Evolutionary conservation across 2,329 filamentous ascomycete genomes (phyloP).

Genomic region (Aspergillus latus): DNA sequence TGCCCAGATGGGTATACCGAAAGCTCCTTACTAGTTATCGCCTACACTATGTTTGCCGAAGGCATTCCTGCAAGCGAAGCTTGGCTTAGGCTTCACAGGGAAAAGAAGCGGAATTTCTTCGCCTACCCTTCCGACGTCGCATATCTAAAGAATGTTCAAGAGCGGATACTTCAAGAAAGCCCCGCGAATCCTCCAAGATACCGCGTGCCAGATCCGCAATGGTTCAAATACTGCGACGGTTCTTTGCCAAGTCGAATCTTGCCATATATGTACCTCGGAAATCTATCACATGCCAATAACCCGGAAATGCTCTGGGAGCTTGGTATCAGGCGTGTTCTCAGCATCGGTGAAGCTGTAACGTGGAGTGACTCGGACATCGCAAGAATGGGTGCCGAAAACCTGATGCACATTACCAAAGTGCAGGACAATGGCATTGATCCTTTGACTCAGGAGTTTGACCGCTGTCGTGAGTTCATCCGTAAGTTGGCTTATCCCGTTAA

Average conservation of each 20-base stretch:
- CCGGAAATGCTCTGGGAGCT: conserved; percentile 75
- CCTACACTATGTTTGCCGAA: conserved; percentile 91
- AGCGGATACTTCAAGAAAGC: conserved; percentile 64
- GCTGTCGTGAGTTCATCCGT: conserved; percentile 92
- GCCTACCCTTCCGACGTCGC: conserved; percentile 89
- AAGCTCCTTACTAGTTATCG: conserved; percentile 80
- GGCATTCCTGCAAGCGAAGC: conserved; percentile 77
- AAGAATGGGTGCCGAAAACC: conserved; percentile 73
- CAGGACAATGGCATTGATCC: conserved; percentile 98
- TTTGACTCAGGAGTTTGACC: conserved; percentile 77
- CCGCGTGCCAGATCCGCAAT: conserved; percentile 60
- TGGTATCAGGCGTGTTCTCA: conserved; percentile 84
- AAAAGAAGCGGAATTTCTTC: conserved; percentile 88
- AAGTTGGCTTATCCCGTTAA: conserved; percentile 39
- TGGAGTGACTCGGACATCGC: conserved; percentile 73
- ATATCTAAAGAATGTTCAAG: conserved; percentile 73
- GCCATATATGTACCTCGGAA: conserved; percentile 95
- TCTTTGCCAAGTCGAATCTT: conserved; percentile 86
- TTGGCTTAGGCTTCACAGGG: conserved; percentile 80
- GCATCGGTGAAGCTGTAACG: conserved; percentile 82
- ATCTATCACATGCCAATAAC: conserved; percentile 91
- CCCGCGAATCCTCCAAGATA: conserved; percentile 29
- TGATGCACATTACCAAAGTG: conserved; percentile 78
- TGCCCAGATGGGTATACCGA: conserved; percentile 97
- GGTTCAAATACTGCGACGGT: conserved; percentile 82